Evolutionary conservation across 2,329 filamentous ascomycete genomes (phyloP), one percentile per base, ranked within the genome.

Genomic region (Pyricularia pennisetigena): DNA sequence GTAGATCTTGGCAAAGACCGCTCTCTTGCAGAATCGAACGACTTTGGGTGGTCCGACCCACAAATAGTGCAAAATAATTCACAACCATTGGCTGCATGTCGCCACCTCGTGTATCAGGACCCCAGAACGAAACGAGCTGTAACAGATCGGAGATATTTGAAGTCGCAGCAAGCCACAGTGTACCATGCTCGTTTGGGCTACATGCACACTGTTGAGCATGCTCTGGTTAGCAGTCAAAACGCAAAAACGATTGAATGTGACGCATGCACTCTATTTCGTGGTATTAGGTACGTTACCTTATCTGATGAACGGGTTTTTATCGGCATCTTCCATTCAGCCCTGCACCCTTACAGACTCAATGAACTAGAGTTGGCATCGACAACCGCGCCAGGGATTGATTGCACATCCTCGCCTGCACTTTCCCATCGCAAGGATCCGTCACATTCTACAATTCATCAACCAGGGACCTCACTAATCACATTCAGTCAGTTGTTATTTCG

Each of bases 81-180:
- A 61, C 6, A 16, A 24, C 32, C 10, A 67, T 67, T 67, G 65
- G 65, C 65, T 32, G 10, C 54, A 49, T 2, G 49, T 23, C 4
- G n/a, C 54, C 49, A 32, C 23, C 28, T 32, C 26, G n/a, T 67
- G 65, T 67, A 59, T 67, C 65, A 67, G 65, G 32, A 61, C 28
- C 65, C 65, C 29, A 30, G 65, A 67, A 23, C 65, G 65, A 67
- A 67, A 67, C 65, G 26, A 67, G 14, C 65, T 67, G 65, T 67
- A 54, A 67, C 65, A 61, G 49, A 61, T 59, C 54, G 49, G 65
- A 61, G 54, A 67, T 59, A 28, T 61, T 61, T 61, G 4, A 9
- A 59, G 65, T 67, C 65, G 54, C 20, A 30, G 41, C 9, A 65
- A 35, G 12, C 26, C n/a, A 65, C 30, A 28, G 63, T 41, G 30